Conservation (phyloP, 371 early-diverging fungal genomes). For the Mortierella sp. region DNA sequence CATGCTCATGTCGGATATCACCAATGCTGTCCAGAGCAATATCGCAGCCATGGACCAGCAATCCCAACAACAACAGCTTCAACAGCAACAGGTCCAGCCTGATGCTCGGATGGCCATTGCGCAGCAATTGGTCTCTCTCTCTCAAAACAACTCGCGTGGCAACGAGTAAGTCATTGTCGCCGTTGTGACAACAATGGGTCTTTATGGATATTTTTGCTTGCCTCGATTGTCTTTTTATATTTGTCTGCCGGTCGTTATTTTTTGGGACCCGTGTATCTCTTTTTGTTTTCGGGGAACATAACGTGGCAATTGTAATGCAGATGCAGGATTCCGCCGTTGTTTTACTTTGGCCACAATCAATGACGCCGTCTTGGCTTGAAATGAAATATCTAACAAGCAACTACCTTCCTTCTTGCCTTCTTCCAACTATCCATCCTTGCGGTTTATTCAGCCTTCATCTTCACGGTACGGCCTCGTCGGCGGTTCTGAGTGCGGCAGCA, state of each 20-base stretch:
- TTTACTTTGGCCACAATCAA: slow-evolving; percentile 1
- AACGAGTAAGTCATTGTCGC: slow-evolving; percentile 34
- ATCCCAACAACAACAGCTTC: slow-evolving; percentile 19
- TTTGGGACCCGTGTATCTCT: not conserved
- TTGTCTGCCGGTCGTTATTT: not conserved
- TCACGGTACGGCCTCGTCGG: slow-evolving; percentile 24
- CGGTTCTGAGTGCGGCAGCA: slow-evolving; percentile 34
- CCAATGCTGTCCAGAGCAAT: slow-evolving; percentile 33
- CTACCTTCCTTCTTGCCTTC: not conserved
- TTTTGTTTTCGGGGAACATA: not conserved
- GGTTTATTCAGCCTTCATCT: slow-evolving; percentile 10
- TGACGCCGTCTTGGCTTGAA: not conserved
- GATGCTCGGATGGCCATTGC: slow-evolving; percentile 51
- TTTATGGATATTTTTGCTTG: not conserved
- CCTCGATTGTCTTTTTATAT: slow-evolving; percentile 2
- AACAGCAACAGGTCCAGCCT: slow-evolving; percentile 15
- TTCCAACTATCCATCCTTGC: not conserved
- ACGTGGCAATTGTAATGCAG: not conserved
- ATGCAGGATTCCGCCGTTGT: not conserved
- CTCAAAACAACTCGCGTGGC: slow-evolving; percentile 18
- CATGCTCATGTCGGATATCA: slow-evolving; percentile 33
- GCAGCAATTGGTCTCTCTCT: slow-evolving; percentile 21
- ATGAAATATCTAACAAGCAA: not conserved
- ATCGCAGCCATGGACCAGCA: slow-evolving; percentile 34
- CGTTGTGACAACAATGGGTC: not conserved